Conservation (phyloP, 139 green algal species). For the Chlamydomonas schloesseri region DNA sequence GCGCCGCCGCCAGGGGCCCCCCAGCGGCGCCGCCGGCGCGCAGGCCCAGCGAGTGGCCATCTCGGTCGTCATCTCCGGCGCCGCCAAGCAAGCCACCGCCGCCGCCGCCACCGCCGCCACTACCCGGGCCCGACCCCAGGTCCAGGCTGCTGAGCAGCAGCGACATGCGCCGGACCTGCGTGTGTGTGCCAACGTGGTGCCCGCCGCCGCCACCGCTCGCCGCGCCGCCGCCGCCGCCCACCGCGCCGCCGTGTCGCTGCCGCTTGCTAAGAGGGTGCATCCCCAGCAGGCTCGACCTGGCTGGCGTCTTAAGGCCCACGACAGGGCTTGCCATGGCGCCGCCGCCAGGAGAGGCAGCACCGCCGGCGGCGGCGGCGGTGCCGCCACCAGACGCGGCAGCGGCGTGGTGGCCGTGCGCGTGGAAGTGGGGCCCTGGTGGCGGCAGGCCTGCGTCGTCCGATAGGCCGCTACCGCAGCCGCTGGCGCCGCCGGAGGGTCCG, state of each 20-base stretch:
- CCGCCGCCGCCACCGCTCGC: not conserved
- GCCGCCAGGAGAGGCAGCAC: too few species aligned
- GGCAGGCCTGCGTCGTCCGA: too few species aligned
- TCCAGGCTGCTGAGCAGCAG: constrained; percentile 20
- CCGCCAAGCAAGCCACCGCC: too few species aligned
- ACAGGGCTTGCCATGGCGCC: not conserved
- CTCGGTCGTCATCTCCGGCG: not conserved
- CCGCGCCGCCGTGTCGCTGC: not conserved
- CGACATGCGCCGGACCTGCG: constrained; percentile 19
- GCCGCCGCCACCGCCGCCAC: not conserved
- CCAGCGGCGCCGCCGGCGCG: not conserved
- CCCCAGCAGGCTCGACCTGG: not conserved
- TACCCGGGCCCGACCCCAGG: not conserved
- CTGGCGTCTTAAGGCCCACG: not conserved
- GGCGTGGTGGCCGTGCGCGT: too few species aligned
- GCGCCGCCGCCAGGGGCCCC: too few species aligned
- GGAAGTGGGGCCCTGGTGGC: too few species aligned
- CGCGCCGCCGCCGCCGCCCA: not conserved
- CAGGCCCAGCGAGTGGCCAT: not conserved
- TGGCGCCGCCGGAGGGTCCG: too few species aligned
- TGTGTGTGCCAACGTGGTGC: not conserved
- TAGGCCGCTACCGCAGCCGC: too few species aligned
- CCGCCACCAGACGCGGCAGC: too few species aligned
- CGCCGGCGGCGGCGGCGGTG: too few species aligned
- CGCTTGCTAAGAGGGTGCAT: constrained; percentile 21